Evolutionary conservation across 2,329 filamentous ascomycete genomes (phyloP).

Genomic region (Colletotrichum spaethianum): DNA sequence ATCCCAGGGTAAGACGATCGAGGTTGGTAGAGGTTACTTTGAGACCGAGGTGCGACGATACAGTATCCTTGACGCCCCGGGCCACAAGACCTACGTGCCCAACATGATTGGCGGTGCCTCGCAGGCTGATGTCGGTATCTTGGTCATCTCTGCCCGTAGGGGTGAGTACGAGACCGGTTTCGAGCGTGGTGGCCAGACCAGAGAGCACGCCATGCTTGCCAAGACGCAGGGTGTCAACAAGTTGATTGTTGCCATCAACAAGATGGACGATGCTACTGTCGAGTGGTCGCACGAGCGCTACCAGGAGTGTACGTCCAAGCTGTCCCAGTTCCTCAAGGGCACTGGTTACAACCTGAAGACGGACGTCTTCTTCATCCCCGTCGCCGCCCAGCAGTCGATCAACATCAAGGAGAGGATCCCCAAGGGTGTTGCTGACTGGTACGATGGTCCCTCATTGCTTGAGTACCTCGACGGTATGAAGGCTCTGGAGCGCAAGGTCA

Average conservation of each 20-base stretch:
- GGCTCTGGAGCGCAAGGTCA: slow-evolving; percentile 93
- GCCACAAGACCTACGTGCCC: slow-evolving; percentile 97
- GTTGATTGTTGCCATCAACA: slow-evolving; percentile 94
- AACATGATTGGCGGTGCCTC: slow-evolving; percentile 98
- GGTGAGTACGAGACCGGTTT: slow-evolving; percentile 99
- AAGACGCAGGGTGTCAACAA: slow-evolving; percentile 99
- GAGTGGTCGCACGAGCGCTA: slow-evolving; percentile 95
- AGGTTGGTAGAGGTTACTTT: slow-evolving; percentile 95
- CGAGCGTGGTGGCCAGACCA: slow-evolving; percentile 94
- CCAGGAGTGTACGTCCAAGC: slow-evolving; percentile 92
- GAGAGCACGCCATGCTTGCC: slow-evolving; percentile 97
- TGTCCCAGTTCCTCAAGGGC: slow-evolving; percentile 88
- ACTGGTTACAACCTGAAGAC: slow-evolving; percentile 95
- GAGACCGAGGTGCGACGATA: slow-evolving; percentile 97
- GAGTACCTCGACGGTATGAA: slow-evolving; percentile 97
- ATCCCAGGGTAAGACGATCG: slow-evolving; percentile 96
- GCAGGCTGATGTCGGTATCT: slow-evolving; percentile 92
- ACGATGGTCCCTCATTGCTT: slow-evolving; percentile 88
- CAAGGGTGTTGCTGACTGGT: slow-evolving; percentile 84
- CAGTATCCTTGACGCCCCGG: slow-evolving; percentile 96
- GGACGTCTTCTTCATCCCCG: slow-evolving; percentile 95
- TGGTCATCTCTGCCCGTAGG: slow-evolving; percentile 97
- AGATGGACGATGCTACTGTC: slow-evolving; percentile 98
- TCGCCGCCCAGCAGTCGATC: slow-evolving; percentile 88
- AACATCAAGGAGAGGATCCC: slow-evolving; percentile 93